These are phyloP conservation scores for Digitaria exilis DNA, from an alignment of 202 grass and related monocot genomes.

Conservation along the genomic window DNA sequence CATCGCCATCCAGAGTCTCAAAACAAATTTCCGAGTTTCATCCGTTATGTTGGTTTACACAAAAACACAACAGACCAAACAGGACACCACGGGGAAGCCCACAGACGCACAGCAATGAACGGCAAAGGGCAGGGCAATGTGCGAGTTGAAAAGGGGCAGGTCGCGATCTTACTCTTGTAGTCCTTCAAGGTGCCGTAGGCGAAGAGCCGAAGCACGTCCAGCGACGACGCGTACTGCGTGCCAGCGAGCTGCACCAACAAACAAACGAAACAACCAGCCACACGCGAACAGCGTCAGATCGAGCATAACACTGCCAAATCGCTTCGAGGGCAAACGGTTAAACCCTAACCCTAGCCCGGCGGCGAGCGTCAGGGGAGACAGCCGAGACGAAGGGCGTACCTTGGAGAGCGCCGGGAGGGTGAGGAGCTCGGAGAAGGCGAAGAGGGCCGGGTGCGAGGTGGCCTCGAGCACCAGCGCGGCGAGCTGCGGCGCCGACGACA, in stretches of 20 bases:
- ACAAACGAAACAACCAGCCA: slow-evolving; percentile 9
- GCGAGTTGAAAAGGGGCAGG: neutral
- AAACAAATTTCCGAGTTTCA: neutral
- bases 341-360: slow-evolving; percentile 24
- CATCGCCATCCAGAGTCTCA: neutral
- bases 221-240: slow-evolving; percentile 80
- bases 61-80: neutral
- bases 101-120: neutral
- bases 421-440: slow-evolving; percentile 97
- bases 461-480: slow-evolving; percentile 86
- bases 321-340: neutral
- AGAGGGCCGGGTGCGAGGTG: slow-evolving; percentile 91
- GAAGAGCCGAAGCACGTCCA: slow-evolving; percentile 91
- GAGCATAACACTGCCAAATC: neutral
- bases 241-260: slow-evolving; percentile 63
- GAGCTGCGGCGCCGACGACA: slow-evolving; percentile 66
- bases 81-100: neutral
- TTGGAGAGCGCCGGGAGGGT: slow-evolving; percentile 76
- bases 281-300: slow-evolving; percentile 10
- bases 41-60: neutral
- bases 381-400: slow-evolving; percentile 36
- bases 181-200: slow-evolving; percentile 95
- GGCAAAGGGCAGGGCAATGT: neutral
- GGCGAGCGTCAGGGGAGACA: neutral
- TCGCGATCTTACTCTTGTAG: slow-evolving; percentile 78